Conservation (phyloP, 73 alveolate species). For the Paramecium pentaurelia region DNA sequence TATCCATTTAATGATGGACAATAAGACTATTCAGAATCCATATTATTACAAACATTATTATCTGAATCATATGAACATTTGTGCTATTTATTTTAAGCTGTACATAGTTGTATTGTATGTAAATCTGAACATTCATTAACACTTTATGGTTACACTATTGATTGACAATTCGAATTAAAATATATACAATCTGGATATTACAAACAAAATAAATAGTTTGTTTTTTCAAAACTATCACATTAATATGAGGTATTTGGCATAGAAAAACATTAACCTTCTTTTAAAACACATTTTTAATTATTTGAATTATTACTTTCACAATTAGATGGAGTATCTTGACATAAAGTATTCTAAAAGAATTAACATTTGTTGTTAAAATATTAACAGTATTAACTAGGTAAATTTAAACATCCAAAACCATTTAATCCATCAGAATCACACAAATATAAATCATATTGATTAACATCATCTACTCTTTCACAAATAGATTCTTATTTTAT, state of each 20-base stretch:
- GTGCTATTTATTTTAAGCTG: neutral
- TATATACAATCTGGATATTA: neutral
- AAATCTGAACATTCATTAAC: neutral
- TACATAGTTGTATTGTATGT: neutral
- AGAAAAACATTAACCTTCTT: neutral
- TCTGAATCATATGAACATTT: neutral
- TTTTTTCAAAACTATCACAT: neutral
- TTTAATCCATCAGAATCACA: neutral
- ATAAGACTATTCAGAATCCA: neutral
- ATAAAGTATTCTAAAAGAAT: neutral
- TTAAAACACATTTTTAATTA: neutral
- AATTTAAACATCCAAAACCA: neutral
- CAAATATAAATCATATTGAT: neutral
- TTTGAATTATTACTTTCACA: neutral
- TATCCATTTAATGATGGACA: neutral
- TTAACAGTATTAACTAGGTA: neutral
- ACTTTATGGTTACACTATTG: neutral
- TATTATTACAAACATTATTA: neutral
- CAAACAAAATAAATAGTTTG: neutral
- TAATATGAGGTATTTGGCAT: neutral
- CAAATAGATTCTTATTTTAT: neutral
- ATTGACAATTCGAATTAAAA: neutral
- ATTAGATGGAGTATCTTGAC: neutral
- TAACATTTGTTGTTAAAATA: neutral
- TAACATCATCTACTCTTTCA: neutral